These are phyloP conservation scores for Starmerella geochares DNA, from an alignment of 805 yeast species.

Conservation along the genomic window DNA sequence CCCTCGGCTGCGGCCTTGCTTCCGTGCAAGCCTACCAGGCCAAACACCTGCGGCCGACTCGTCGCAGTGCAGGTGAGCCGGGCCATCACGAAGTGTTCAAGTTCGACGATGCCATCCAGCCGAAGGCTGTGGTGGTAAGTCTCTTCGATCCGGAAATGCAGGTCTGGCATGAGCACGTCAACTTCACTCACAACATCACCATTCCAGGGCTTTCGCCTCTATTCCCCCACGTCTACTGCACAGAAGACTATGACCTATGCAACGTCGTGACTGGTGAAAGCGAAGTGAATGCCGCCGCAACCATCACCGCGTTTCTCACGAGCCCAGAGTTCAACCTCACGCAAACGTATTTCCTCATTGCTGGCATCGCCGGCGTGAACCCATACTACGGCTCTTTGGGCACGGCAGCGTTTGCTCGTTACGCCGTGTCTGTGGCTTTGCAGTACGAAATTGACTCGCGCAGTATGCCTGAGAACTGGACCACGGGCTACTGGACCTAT, in stretches of 20 bases:
- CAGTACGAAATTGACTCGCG: slow-evolving; percentile 50
- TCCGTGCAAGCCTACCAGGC: not conserved
- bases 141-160: slow-evolving; percentile 46
- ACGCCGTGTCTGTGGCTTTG: slow-evolving; percentile 51
- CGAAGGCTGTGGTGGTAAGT: slow-evolving; percentile 46
- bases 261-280: slow-evolving; percentile 61
- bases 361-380: slow-evolving; percentile 59
- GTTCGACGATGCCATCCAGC: slow-evolving; percentile 29
- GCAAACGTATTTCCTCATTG: slow-evolving; percentile 50
- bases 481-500: slow-evolving; percentile 49
- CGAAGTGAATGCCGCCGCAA: slow-evolving; percentile 55
- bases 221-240: slow-evolving; percentile 50
- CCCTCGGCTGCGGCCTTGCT: not conserved
- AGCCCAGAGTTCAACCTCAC: slow-evolving; percentile 48
- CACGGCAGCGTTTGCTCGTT: slow-evolving; percentile 50
- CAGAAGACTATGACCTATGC: slow-evolving; percentile 44
- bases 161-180: slow-evolving; percentile 43
- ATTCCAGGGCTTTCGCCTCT: slow-evolving; percentile 58
- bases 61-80: not conserved
- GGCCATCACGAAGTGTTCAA: slow-evolving; percentile 11
- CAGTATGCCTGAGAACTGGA: slow-evolving; percentile 41
- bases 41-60: not conserved
- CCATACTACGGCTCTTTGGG: slow-evolving; percentile 50
- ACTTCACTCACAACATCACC: slow-evolving; percentile 45
- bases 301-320: slow-evolving; percentile 45